Percentiles rank a stretch among this genome's conserved stretches.
Evolutionary conservation across 495 filamentous ascomycete species (phyloP).

Genomic region (Neurospora terricola): DNA sequence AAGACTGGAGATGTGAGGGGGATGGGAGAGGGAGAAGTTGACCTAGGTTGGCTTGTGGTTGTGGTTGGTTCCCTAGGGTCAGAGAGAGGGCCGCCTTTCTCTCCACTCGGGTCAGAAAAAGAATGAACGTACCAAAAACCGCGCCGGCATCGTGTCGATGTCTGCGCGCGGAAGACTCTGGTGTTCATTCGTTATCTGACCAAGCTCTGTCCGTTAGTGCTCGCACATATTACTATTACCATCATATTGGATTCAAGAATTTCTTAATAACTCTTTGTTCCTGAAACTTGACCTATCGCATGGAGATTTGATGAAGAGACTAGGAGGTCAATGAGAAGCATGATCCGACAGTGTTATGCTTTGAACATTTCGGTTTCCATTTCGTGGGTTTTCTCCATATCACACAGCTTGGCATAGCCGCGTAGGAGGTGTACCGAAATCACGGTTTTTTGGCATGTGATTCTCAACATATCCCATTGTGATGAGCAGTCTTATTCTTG

Average conservation of each 20-base stretch:
- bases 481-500: not conserved
- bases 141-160: not conserved
- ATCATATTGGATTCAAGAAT: conserved; percentile 7
- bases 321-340: too few species aligned
- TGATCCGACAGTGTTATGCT: not conserved
- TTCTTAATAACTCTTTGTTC: not conserved
- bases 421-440: not conserved
- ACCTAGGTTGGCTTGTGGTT: not conserved
- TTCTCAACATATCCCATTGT: not conserved
- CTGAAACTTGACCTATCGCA: not conserved
- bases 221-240: not conserved
- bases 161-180: not conserved
- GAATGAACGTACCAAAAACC: not conserved
- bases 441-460: not conserved
- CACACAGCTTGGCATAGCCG: not conserved
- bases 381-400: not conserved
- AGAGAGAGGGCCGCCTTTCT: not conserved
- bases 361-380: not conserved
- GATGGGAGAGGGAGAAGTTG: not conserved
- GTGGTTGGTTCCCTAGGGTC: not conserved
- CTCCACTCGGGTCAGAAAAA: not conserved
- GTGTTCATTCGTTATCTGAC: not conserved
- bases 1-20: not conserved
- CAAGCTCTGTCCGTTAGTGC: not conserved
- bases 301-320: not conserved